Evolutionary conservation across 495 filamentous ascomycete species (phyloP).

Genomic region (Friedmanniomyces simplex): DNA sequence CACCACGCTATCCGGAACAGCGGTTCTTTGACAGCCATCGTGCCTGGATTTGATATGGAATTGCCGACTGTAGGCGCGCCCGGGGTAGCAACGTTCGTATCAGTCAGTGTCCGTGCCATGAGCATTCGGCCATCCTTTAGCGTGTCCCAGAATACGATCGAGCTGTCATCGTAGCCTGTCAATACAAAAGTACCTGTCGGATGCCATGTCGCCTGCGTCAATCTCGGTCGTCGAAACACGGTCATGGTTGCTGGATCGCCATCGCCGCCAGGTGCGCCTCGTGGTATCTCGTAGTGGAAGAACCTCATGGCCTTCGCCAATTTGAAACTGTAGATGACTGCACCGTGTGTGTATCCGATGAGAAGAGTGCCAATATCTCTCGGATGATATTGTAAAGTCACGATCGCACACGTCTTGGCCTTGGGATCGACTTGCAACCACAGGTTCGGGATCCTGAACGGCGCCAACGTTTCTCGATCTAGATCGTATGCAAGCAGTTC

Average conservation of each 20-base stretch:
- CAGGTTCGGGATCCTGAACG: slow-evolving; percentile 71
- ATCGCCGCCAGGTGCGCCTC: slow-evolving; percentile 81
- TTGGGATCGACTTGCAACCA: slow-evolving; percentile 59
- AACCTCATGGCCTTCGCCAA: slow-evolving; percentile 64
- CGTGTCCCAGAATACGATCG: slow-evolving; percentile 85
- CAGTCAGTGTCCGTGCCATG: slow-evolving; percentile 68
- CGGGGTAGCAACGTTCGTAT: slow-evolving; percentile 57
- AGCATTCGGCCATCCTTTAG: slow-evolving; percentile 74
- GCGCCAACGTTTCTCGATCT: slow-evolving; percentile 63
- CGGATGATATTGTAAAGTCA: slow-evolving; percentile 77
- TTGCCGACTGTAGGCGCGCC: slow-evolving; percentile 37
- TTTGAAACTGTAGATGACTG: slow-evolving; percentile 87
- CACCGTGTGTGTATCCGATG: slow-evolving; percentile 78
- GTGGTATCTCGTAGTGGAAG: slow-evolving; percentile 71
- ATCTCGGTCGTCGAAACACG: slow-evolving; percentile 50
- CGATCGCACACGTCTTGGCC: slow-evolving; percentile 46
- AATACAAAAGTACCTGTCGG: slow-evolving; percentile 86
- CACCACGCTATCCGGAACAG: slow-evolving; percentile 78
- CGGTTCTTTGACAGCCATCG: slow-evolving; percentile 53
- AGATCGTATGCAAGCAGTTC: slow-evolving; percentile 86
- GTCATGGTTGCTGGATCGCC: slow-evolving; percentile 41
- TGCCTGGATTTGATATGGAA: slow-evolving; percentile 29
- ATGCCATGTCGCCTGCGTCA: slow-evolving; percentile 83
- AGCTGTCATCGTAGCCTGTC: slow-evolving; percentile 81
- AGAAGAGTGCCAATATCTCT: slow-evolving; percentile 86